Evolutionary conservation across 352 stramenopile species (phyloP), one percentile per base, ranked within the genome.

Genomic region (Globisporangium middletonii): DNA sequence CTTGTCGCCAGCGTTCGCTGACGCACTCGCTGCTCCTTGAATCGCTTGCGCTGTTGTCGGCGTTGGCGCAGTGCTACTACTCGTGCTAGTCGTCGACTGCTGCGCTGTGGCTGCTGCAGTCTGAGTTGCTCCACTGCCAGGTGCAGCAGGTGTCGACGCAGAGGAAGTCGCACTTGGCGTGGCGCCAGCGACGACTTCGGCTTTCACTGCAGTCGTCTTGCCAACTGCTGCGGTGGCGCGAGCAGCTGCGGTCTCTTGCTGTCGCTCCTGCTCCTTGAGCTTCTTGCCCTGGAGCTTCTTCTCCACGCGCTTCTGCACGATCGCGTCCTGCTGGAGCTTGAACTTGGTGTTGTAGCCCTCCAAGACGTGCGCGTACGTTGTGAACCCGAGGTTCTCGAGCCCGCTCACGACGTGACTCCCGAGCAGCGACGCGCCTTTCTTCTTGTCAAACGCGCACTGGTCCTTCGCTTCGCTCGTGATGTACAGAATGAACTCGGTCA

Each of bases 401-500:
- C 79, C 68, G 44, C 86, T 65, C 16, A 94, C 63, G 26, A 90
- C 60, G 37, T 91, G 75, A 0, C 56, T 47, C 38, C 82, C 84
- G 2, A 80, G 79, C 51, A 94, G 79, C 0, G 73, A 74, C 27
- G 79, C 60, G 23, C 68, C 69, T 52, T 89, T 89, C 55, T 79
- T 84, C 59, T 84, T 89, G 46, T 91, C 71, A 48, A 86, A 59
- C 28, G 81, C 56, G 4, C 77, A 71, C 12, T 84, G 63, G 59
- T 92, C 84, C n/a, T 77, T 72, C 1, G 82, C 77, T 55, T 94
- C 84, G 53, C 84, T 94, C 37, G 80, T 90, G 37, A 92, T 68
- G 42, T 86, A 94, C 42, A 94, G 50, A 13, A 94, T 55, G 52
- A 94, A 94, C 67, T 94, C 84, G 0, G 79, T 92, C 44, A 86